Conservation (phyloP, 2,329 filamentous ascomycete genomes). For the Colletotrichum incanum region DNA sequence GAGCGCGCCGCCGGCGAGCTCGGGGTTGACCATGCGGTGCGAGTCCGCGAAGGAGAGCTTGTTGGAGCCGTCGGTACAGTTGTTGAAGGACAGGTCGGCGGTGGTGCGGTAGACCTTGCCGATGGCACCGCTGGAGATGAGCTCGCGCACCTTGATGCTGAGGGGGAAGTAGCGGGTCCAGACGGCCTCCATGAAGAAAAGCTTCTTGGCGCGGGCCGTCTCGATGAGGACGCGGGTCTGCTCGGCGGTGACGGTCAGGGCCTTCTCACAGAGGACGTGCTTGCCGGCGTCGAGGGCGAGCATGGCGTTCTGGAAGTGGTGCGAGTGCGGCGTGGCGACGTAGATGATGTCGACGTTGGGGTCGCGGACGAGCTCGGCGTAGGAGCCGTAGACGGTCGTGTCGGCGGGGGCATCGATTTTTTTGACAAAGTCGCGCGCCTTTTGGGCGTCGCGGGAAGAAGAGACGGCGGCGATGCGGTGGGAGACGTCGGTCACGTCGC, state of each 20-base stretch:
- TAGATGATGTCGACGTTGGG: constrained; percentile 88
- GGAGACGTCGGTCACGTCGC: constrained; percentile 79
- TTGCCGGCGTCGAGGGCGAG: constrained; percentile 88
- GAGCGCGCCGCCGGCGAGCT: constrained; percentile 86
- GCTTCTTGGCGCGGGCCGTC: constrained; percentile 79
- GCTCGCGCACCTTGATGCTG: constrained; percentile 80
- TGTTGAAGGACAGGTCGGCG: constrained; percentile 74
- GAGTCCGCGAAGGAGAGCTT: constrained; percentile 71
- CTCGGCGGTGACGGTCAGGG: constrained; percentile 86
- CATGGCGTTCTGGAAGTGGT: constrained; percentile 93
- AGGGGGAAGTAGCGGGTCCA: constrained; percentile 93
- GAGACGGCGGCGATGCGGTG: constrained; percentile 86
- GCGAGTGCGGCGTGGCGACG: constrained; percentile 90
- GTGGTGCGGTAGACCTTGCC: constrained; percentile 73
- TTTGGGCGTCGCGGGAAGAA: constrained; percentile 80
- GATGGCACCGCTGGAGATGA: constrained; percentile 69
- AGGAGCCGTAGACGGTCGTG: constrained; percentile 83
- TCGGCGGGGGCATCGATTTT: constrained; percentile 78
- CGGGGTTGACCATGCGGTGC: constrained; percentile 85
- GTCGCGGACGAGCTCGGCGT: constrained; percentile 85
- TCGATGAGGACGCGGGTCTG: constrained; percentile 82
- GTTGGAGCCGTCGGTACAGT: constrained; percentile 72
- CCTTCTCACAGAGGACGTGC: constrained; percentile 92
- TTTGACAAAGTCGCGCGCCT: constrained; percentile 81
- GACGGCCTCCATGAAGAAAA: constrained; percentile 89